These are phyloP conservation scores for Neopestalotiopsis clavispora DNA, from an alignment of 2,329 filamentous ascomycete species.

Conservation along the genomic window DNA sequence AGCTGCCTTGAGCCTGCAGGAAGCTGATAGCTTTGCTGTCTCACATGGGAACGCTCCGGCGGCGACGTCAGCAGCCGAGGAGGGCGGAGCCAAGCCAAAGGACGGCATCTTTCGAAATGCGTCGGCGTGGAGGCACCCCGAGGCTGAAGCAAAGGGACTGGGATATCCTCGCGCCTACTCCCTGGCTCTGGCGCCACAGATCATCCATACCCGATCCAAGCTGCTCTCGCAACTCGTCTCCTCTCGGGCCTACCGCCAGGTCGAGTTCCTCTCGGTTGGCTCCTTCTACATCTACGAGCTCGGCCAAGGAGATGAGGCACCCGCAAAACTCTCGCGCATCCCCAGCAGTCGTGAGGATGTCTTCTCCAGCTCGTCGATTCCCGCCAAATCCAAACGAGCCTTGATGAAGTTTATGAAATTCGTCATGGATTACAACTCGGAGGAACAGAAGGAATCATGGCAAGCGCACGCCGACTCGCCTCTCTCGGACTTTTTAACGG, in stretches of 20 bases:
- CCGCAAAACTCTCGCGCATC: conserved; percentile 65
- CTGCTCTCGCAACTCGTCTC: conserved; percentile 84
- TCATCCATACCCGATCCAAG: conserved; percentile 83
- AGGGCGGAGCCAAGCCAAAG: conserved; percentile 19
- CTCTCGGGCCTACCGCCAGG: conserved; percentile 83
- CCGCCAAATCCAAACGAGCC: conserved; percentile 79
- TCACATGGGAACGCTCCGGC: conserved; percentile 37
- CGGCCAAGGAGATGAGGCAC: conserved; percentile 29
- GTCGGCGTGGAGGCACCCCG: conserved; percentile 41
- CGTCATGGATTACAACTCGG: conserved; percentile 73
- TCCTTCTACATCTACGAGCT: conserved; percentile 82
- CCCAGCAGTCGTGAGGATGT: conserved; percentile 92
- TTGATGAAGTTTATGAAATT: conserved; percentile 96
- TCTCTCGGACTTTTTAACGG: conserved; percentile 63
- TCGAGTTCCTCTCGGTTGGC: conserved; percentile 92
- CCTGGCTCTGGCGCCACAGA: conserved; percentile 80
- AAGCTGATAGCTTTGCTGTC: conserved; percentile 76
- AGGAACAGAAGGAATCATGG: conserved; percentile 62
- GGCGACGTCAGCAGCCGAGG: background rate
- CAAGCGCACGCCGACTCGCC: conserved; percentile 56
- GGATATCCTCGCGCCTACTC: conserved; percentile 77
- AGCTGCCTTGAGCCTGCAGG: conserved; percentile 83
- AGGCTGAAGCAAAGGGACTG: conserved; percentile 47
- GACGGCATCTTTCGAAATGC: conserved; percentile 40
- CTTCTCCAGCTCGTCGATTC: conserved; percentile 77